Percentiles rank a stretch among this genome's conserved stretches.
These are phyloP conservation scores for Scleroderma bovista DNA, from an alignment of 768 basidiomycete genomes.

Conservation along the genomic window DNA sequence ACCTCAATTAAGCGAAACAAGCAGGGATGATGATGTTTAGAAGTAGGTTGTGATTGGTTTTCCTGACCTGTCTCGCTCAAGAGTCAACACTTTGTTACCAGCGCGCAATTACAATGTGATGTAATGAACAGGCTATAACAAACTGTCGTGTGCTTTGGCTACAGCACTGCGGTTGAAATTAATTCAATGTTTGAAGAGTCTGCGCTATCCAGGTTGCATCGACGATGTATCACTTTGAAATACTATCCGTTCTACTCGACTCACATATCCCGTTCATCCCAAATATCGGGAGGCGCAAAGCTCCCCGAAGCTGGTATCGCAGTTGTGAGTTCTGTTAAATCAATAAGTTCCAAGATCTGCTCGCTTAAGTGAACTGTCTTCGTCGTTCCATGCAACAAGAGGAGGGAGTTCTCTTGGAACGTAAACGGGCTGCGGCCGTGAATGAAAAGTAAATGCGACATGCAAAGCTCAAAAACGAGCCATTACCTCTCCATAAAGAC, in stretches of 20 bases:
- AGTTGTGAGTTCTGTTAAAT: slow-evolving; percentile 55
- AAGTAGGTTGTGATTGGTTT: too few relatives aligned
- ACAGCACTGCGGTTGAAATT: too few relatives aligned
- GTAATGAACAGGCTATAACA: too few relatives aligned
- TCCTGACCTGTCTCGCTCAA: too few relatives aligned
- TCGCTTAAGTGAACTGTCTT: slow-evolving; percentile 54
- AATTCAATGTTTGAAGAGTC: too few relatives aligned
- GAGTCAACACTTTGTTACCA: too few relatives aligned
- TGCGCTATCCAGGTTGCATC: too few relatives aligned
- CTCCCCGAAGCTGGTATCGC: slow-evolving; percentile 23
- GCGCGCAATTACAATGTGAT: too few relatives aligned
- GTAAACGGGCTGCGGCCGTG: slow-evolving; percentile 47
- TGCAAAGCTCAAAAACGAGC: slow-evolving; percentile 3
- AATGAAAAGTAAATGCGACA: background rate
- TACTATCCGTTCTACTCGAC: too few relatives aligned
- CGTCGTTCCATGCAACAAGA: slow-evolving; percentile 54
- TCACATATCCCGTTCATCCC: slow-evolving; percentile 85
- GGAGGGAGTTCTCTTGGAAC: slow-evolving; percentile 68
- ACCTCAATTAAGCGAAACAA: background rate
- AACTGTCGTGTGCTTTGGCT: too few relatives aligned
- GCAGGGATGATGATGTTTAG: too few relatives aligned
- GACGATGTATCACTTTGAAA: too few relatives aligned
- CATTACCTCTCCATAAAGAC: slow-evolving; percentile 61
- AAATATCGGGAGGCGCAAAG: slow-evolving; percentile 26
- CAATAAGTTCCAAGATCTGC: slow-evolving; percentile 60